phyloP scores from a whole-genome alignment of 257 asterid genomes.

The Linderniella brevidens region DNA sequence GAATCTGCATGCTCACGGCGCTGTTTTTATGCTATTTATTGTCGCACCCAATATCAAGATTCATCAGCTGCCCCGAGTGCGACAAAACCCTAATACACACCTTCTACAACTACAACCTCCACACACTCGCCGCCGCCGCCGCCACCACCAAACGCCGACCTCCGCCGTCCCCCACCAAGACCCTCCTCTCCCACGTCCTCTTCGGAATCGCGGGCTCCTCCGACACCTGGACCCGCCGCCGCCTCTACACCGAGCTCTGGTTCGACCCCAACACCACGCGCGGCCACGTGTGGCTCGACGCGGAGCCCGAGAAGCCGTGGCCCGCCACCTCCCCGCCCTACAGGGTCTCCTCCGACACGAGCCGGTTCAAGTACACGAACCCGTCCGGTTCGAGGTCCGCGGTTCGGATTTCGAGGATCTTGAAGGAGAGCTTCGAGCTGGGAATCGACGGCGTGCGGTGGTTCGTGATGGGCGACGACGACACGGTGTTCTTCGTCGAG shows the following conservation, averaged over 20 bases:
- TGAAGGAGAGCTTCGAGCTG: constrained; percentile 49
- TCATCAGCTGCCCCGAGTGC: background rate
- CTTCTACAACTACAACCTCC: background rate
- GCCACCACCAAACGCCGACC: too few species aligned
- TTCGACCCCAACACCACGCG: constrained; percentile 60
- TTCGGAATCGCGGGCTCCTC: constrained; percentile 85
- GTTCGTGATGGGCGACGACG: constrained; percentile 96
- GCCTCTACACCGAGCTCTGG: constrained; percentile 61
- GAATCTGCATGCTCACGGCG: too few species aligned
- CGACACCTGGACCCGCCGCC: constrained; percentile 53
- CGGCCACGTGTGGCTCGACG: constrained; percentile 74
- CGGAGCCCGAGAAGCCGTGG: constrained; percentile 12
- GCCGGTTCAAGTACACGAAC: constrained; percentile 38
- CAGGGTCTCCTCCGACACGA: constrained; percentile 35
- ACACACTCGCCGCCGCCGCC: too few species aligned
- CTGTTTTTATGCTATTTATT: too few species aligned
- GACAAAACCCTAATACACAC: background rate
- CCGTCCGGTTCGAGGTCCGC: constrained; percentile 51
- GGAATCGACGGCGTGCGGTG: constrained; percentile 46
- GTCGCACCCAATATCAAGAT: background rate
- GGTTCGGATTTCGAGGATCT: constrained; percentile 50
- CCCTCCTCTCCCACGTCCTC: constrained; percentile 42
- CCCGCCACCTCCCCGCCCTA: constrained; percentile 33
- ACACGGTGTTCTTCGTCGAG: constrained; percentile 60
- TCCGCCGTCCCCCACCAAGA: constrained; percentile 2